Evolutionary conservation across 805 yeast genomes (phyloP).

Genomic region (Diddensiella transvaalensis): DNA sequence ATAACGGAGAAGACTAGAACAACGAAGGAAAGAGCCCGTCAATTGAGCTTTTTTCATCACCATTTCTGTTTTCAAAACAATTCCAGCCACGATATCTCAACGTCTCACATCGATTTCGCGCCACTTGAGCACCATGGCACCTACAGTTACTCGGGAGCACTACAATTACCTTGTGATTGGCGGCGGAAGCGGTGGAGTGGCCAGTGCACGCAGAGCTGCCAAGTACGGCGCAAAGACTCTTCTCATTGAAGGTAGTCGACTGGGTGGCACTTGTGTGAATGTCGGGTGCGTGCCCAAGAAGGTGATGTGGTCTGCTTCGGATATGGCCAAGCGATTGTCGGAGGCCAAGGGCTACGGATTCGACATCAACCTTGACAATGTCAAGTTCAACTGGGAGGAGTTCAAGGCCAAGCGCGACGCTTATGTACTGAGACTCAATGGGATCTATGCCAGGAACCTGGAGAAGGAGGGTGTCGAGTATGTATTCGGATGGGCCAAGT

Average conservation of each 20-base stretch:
- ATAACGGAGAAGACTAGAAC: no score
- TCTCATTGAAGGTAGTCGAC: conserved; percentile 68
- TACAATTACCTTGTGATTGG: conserved; percentile 94
- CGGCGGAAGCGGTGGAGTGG: conserved; percentile 99
- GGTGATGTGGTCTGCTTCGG: conserved; percentile 98
- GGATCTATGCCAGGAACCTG: conserved; percentile 86
- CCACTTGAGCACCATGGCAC: conserved; percentile 46
- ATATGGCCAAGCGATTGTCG: conserved; percentile 68
- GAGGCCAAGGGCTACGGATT: conserved; percentile 86
- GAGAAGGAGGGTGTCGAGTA: conserved; percentile 85
- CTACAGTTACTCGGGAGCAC: conserved; percentile 43
- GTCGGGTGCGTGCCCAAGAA: conserved; percentile 99
- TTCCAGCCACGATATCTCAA: background rate
- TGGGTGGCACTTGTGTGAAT: conserved; percentile 99
- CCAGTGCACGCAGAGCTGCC: conserved; percentile 97
- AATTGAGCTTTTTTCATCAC: no score
- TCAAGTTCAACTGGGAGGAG: conserved; percentile 73
- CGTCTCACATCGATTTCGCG: background rate
- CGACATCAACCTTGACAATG: conserved; percentile 49
- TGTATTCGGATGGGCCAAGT: conserved; percentile 81
- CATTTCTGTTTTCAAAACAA: no score
- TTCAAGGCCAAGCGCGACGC: conserved; percentile 91
- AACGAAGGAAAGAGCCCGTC: no score
- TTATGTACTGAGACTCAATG: conserved; percentile 80
- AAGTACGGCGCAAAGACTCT: conserved; percentile 82